These are phyloP conservation scores for Monosporascus cannonballus DNA, from an alignment of 2,329 filamentous ascomycete species.

Conservation along the genomic window DNA sequence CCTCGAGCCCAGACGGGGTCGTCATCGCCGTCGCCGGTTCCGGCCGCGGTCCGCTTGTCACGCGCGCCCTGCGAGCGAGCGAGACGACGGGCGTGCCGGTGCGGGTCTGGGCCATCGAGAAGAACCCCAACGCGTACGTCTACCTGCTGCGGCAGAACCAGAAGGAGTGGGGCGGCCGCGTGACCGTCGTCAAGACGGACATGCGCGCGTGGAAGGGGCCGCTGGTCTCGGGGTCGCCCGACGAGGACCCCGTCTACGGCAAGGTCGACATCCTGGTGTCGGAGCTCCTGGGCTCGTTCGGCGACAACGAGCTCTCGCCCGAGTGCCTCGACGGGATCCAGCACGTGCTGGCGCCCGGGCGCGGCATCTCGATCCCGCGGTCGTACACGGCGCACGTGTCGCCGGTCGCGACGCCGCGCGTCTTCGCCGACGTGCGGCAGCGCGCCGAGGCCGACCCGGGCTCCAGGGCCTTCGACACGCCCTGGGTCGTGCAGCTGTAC, in stretches of 20 bases:
- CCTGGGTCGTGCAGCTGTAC: slow-evolving; percentile 90
- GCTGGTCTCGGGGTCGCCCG: slow-evolving; percentile 36
- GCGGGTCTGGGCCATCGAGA: slow-evolving; percentile 88
- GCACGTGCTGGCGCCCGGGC: slow-evolving; percentile 67
- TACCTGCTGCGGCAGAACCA: slow-evolving; percentile 83
- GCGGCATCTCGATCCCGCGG: slow-evolving; percentile 88
- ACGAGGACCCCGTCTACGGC: slow-evolving; percentile 42
- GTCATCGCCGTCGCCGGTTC: slow-evolving; percentile 91
- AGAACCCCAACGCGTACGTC: slow-evolving; percentile 97
- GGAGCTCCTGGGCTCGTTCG: slow-evolving; percentile 90
- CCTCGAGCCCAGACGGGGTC: slow-evolving; percentile 61
- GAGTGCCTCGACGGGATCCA: slow-evolving; percentile 96
- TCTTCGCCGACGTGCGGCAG: slow-evolving; percentile 72
- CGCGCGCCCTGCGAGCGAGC: slow-evolving; percentile 77
- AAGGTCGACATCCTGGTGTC: slow-evolving; percentile 91
- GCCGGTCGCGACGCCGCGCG: slow-evolving; percentile 82
- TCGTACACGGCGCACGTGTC: slow-evolving; percentile 91
- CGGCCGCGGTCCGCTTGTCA: slow-evolving; percentile 86
- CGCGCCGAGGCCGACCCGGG: slow-evolving; percentile 49
- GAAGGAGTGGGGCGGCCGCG: slow-evolving; percentile 70
- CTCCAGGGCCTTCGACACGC: slow-evolving; percentile 74
- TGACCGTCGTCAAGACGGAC: slow-evolving; percentile 89
- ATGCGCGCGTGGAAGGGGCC: slow-evolving; percentile 97
- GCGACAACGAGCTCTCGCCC: slow-evolving; percentile 92
- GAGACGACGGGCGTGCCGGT: slow-evolving; percentile 69